These are phyloP conservation scores for Rubroshorea leprosula DNA, from an alignment of 345 rosid species.

Conservation along the genomic window DNA sequence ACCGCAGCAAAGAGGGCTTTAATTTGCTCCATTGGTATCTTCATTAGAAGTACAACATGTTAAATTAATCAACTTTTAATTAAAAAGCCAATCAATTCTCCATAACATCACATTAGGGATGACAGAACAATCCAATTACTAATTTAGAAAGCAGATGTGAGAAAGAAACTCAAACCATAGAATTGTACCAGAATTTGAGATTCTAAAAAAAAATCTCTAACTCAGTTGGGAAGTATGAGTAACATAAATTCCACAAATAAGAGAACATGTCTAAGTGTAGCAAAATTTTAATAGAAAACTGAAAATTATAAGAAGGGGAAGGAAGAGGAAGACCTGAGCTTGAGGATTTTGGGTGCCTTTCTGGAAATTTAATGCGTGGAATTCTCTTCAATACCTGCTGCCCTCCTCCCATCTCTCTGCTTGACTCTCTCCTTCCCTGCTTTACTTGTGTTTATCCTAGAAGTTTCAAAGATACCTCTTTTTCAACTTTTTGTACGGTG, in stretches of 20 bases:
- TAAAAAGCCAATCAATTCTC: background rate
- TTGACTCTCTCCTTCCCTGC: slow-evolving; percentile 7
- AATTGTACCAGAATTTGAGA: background rate
- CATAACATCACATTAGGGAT: background rate
- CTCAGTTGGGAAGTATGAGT: background rate
- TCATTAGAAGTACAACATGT: no score
- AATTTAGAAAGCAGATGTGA: background rate
- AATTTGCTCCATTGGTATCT: no score
- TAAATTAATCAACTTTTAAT: no score
- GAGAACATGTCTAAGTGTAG: background rate
- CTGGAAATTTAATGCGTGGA: slow-evolving; percentile 86
- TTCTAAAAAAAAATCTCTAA: background rate
- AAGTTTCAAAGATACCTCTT: no score
- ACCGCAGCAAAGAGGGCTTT: no score
- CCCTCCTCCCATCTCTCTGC: slow-evolving; percentile 44
- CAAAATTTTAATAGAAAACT: background rate
- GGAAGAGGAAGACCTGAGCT: slow-evolving; percentile 19
- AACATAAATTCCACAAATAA: background rate
- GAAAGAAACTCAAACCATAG: background rate
- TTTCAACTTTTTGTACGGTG: no score
- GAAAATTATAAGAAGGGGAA: background rate
- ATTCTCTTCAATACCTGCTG: slow-evolving; percentile 74
- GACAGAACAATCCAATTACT: background rate
- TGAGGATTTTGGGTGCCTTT: slow-evolving; percentile 46
- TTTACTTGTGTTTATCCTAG: background rate